A percentile compares a stretch with the other conserved stretches of the same genome.
Conservation (phyloP, 805 yeast species). For the Isabelozyma rhagii region DNA sequence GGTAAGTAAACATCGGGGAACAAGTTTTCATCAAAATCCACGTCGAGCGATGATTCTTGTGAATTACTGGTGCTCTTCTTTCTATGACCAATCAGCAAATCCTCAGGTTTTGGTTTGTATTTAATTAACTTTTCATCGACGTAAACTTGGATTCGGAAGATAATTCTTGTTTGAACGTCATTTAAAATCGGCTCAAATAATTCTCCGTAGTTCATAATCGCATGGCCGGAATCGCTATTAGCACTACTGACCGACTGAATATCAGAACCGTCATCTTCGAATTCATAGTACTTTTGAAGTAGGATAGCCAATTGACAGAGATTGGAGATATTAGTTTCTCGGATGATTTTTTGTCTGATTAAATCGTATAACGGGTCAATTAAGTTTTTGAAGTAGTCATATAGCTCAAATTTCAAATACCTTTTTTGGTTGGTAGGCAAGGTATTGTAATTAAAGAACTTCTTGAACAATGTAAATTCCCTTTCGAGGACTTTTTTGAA, state of each 20-base stretch:
- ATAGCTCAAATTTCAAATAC: slow-evolving; percentile 28
- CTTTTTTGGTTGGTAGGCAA: not conserved
- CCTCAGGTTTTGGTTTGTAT: slow-evolving; percentile 66
- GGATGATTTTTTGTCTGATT: slow-evolving; percentile 61
- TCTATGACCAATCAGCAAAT: slow-evolving; percentile 55
- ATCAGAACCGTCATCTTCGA: slow-evolving; percentile 44
- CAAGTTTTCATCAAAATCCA: slow-evolving; percentile 34
- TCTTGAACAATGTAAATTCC: slow-evolving; percentile 58
- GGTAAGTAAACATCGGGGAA: slow-evolving; percentile 65
- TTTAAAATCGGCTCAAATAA: slow-evolving; percentile 69
- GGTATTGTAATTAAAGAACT: slow-evolving; percentile 38
- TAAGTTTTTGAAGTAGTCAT: slow-evolving; percentile 58
- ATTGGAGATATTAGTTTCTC: slow-evolving; percentile 64
- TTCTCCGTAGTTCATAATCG: slow-evolving; percentile 47
- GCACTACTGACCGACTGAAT: not conserved
- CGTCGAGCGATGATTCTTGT: slow-evolving; percentile 17
- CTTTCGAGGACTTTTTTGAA: slow-evolving; percentile 57
- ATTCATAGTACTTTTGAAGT: slow-evolving; percentile 63
- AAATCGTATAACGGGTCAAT: slow-evolving; percentile 78
- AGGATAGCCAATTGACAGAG: slow-evolving; percentile 75
- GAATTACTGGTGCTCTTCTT: slow-evolving; percentile 8
- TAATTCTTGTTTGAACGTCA: slow-evolving; percentile 76
- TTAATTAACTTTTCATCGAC: slow-evolving; percentile 66
- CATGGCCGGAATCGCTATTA: slow-evolving; percentile 5
- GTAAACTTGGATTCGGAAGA: slow-evolving; percentile 72